phyloP scores from a whole-genome alignment of 1,284 basidiomycete genomes.

The Apiotrichum sp. region DNA sequence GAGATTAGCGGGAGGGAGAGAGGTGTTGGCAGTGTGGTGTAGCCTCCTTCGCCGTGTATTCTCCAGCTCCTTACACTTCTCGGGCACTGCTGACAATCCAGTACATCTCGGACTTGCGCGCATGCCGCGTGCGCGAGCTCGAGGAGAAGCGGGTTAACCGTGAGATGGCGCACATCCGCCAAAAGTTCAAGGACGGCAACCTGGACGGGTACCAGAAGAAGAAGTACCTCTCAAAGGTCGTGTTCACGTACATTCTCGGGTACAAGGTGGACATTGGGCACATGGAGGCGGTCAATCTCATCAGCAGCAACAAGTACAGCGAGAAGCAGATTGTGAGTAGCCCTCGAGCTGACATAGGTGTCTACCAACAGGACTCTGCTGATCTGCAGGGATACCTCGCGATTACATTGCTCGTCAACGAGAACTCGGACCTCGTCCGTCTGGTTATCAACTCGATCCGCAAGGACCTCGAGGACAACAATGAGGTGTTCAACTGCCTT shows the following conservation, averaged over 20 bases:
- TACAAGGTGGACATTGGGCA: conserved; percentile 99
- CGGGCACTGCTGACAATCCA: conserved; percentile 40
- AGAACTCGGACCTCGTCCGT: conserved; percentile 92
- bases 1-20: too few relatives aligned
- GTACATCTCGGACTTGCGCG: conserved; percentile 98
- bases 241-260: conserved; percentile 98
- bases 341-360: not conserved
- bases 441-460: conserved; percentile 96
- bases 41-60: too few relatives aligned
- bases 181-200: conserved; percentile 98
- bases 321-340: conserved; percentile 94
- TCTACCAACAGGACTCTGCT: not conserved
- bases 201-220: conserved; percentile 98
- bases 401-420: conserved; percentile 94
- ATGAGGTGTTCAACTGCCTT: conserved; percentile 92
- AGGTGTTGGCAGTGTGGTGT: too few relatives aligned
- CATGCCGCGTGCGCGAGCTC: conserved; percentile 55
- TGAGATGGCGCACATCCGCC: conserved; percentile 99
- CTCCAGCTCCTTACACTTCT: not conserved
- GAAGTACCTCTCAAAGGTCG: conserved; percentile 86
- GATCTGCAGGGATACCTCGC: conserved; percentile 81
- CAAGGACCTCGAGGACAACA: conserved; percentile 92
- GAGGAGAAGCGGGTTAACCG: conserved; percentile 94
- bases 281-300: conserved; percentile 98
- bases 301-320: conserved; percentile 90